Conservation (phyloP, 2,329 filamentous ascomycete genomes). For the Geosmithia putterillii region DNA sequence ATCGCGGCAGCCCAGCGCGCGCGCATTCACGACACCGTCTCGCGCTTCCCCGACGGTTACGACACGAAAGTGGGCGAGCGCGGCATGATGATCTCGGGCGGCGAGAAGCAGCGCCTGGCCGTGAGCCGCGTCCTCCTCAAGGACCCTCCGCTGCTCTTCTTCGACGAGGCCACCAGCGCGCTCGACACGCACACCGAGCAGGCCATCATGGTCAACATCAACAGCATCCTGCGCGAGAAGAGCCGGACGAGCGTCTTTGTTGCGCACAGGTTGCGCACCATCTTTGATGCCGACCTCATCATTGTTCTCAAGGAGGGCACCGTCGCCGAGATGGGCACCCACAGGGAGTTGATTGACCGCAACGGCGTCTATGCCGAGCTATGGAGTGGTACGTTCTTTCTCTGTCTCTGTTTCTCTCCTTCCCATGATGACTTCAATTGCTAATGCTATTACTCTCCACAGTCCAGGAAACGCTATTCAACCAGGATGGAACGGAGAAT, state of each 20-base stretch:
- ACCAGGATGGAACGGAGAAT: conserved; percentile 29
- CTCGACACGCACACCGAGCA: conserved; percentile 91
- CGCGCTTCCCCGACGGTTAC: conserved; percentile 76
- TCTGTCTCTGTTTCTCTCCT: neutral
- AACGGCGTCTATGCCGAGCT: conserved; percentile 78
- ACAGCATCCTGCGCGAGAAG: conserved; percentile 82
- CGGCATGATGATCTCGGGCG: conserved; percentile 92
- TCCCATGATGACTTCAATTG: too few species aligned
- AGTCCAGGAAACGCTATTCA: conserved; percentile 53
- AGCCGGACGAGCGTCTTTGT: conserved; percentile 86
- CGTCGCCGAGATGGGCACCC: conserved; percentile 84
- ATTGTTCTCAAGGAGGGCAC: conserved; percentile 76
- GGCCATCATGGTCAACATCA: conserved; percentile 82
- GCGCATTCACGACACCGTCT: conserved; percentile 72
- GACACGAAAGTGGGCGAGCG: conserved; percentile 84
- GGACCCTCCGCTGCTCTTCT: conserved; percentile 82
- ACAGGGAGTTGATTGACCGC: conserved; percentile 67
- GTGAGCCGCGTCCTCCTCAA: conserved; percentile 77
- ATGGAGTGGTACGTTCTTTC: conserved; percentile 61
- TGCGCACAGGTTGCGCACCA: conserved; percentile 82
- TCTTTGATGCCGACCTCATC: conserved; percentile 86
- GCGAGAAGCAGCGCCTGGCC: conserved; percentile 85
- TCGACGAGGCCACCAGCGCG: conserved; percentile 88
- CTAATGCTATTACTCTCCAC: conserved; percentile 4
- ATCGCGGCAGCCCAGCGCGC: conserved; percentile 69